phyloP scores from a whole-genome alignment of 352 stramenopile genomes.

The Globisporangium perplexum region DNA sequence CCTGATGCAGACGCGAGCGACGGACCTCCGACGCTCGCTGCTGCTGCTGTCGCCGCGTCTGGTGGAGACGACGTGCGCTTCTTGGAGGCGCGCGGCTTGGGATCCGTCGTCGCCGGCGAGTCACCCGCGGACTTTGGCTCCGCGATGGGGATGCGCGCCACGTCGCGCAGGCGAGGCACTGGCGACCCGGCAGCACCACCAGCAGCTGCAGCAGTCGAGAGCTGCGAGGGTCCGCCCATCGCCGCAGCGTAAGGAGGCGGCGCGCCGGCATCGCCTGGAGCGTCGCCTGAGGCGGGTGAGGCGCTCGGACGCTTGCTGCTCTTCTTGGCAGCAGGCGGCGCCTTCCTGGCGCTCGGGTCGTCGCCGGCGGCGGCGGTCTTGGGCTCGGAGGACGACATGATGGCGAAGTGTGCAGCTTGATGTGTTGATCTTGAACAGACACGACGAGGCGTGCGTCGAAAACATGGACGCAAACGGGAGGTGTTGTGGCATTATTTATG shows the following conservation, averaged over 20 bases:
- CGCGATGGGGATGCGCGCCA: slow-evolving; percentile 39
- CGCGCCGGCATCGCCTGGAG: background rate
- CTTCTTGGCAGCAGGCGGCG: slow-evolving; percentile 35
- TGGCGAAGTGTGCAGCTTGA: too few species aligned
- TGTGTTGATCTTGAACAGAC: too few species aligned
- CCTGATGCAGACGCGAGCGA: slow-evolving; percentile 1
- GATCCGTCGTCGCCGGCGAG: background rate
- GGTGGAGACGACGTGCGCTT: slow-evolving; percentile 28
- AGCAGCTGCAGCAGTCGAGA: slow-evolving; percentile 9
- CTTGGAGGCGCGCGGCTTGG: slow-evolving; percentile 34
- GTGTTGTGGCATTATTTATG: too few species aligned
- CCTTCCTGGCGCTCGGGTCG: slow-evolving; percentile 15
- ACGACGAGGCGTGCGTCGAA: background rate
- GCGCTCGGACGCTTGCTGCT: slow-evolving; percentile 11
- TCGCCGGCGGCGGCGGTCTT: slow-evolving; percentile 16
- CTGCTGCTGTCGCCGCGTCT: background rate
- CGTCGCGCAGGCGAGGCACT: slow-evolving; percentile 14
- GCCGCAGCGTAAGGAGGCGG: slow-evolving; percentile 3
- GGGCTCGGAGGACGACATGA: slow-evolving; percentile 19
- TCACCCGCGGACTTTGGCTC: slow-evolving; percentile 30
- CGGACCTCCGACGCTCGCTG: background rate
- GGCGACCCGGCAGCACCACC: slow-evolving; percentile 8
- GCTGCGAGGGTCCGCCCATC: slow-evolving; percentile 6
- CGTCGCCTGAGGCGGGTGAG: slow-evolving; percentile 5
- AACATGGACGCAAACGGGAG: background rate